Evolutionary conservation across 2,329 filamentous ascomycete species (phyloP).

Genomic region (Cladobotryum protrusum): DNA sequence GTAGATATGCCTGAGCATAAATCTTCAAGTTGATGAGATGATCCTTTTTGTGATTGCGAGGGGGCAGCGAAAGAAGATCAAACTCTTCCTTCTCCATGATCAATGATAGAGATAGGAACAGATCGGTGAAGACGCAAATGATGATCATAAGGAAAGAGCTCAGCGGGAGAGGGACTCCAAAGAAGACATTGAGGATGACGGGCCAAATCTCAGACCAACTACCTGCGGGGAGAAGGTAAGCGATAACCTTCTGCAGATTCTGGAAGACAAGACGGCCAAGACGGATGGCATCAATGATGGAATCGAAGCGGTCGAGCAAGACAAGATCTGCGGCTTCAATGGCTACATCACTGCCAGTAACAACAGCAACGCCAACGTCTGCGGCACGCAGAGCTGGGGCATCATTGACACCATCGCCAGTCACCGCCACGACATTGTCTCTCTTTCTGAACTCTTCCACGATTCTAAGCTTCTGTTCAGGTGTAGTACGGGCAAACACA

Average conservation of each 20-base stretch:
- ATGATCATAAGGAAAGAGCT: conserved; percentile 53
- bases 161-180: conserved; percentile 46
- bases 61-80: conserved; percentile 44
- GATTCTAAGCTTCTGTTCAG: conserved; percentile 66
- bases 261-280: conserved; percentile 35
- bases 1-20: conserved; percentile 46
- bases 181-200: conserved; percentile 49
- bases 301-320: conserved; percentile 64
- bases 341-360: conserved; percentile 57
- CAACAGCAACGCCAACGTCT: conserved; percentile 64
- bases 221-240: conserved; percentile 44
- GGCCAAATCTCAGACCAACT: conserved; percentile 53
- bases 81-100: conserved; percentile 53
- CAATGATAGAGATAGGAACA: conserved; percentile 44
- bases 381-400: conserved; percentile 60
- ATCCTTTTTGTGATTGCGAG: conserved; percentile 43
- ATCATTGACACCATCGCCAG: conserved; percentile 67
- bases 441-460: conserved; percentile 59
- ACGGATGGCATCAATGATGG: conserved; percentile 59
- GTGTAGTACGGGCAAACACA: conserved; percentile 63
- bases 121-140: conserved; percentile 50
- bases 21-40: conserved; percentile 48
- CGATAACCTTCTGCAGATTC: conserved; percentile 37
- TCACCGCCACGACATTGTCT: conserved; percentile 60
- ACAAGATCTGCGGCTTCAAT: conserved; percentile 61